Conservation (phyloP, 371 early-diverging fungal species). For the Actinomortierella wolfii region DNA sequence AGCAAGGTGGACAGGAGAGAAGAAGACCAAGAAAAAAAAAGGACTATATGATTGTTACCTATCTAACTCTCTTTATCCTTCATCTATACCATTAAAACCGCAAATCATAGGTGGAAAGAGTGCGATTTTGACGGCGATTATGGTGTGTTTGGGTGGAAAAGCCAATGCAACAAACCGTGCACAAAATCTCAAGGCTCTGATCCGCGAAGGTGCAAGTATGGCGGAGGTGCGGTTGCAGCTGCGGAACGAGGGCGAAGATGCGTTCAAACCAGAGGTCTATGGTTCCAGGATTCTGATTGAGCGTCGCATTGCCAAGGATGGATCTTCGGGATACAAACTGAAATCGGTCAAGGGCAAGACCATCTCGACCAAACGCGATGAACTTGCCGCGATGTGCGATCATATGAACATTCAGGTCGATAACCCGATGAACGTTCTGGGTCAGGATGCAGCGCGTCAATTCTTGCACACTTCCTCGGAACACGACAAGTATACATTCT, state of each 20-base stretch:
- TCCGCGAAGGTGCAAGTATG: conserved; percentile 82
- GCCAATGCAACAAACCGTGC: conserved; percentile 89
- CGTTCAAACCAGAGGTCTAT: conserved; percentile 79
- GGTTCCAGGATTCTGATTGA: conserved; percentile 85
- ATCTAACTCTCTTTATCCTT: not conserved
- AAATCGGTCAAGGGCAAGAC: conserved; percentile 62
- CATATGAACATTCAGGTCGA: conserved; percentile 90
- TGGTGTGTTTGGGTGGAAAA: conserved; percentile 90
- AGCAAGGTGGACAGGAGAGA: too few relatives aligned
- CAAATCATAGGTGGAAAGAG: conserved; percentile 81
- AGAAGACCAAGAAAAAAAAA: too few relatives aligned
- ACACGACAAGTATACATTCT: conserved; percentile 88
- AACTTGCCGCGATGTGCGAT: conserved; percentile 82
- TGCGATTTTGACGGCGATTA: conserved; percentile 92
- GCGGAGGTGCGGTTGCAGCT: conserved; percentile 73
- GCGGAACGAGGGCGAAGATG: conserved; percentile 84
- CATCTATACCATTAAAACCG: not conserved
- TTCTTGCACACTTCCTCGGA: conserved; percentile 84
- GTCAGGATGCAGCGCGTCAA: conserved; percentile 91
- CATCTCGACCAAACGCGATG: conserved; percentile 79
- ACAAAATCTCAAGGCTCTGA: conserved; percentile 72
- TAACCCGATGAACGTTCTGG: conserved; percentile 91
- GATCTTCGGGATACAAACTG: conserved; percentile 76
- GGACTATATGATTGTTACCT: not conserved
- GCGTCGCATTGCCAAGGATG: conserved; percentile 77